phyloP scores from a whole-genome alignment of 2,329 filamentous ascomycete species.

The Talaromyces islandicus region DNA sequence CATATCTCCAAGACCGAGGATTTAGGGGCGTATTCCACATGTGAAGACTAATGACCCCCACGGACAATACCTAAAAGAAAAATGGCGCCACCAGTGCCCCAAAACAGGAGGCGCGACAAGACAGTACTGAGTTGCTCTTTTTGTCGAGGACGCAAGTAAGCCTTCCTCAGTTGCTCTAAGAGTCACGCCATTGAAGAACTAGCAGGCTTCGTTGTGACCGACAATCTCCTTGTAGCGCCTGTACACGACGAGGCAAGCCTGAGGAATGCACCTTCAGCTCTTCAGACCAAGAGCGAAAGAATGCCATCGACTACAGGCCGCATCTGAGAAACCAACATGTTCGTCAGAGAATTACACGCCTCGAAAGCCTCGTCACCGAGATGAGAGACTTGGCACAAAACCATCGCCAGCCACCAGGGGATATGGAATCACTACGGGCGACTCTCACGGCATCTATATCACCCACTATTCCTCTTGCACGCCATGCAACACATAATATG shows the following conservation, averaged over 20 bases:
- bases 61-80: background rate
- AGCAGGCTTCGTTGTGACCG: conserved; percentile 5
- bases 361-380: conserved; percentile 5
- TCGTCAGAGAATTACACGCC: conserved; percentile 4
- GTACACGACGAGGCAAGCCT: conserved; percentile 3
- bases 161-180: background rate
- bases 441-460: background rate
- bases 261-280: conserved; percentile 2
- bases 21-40: background rate
- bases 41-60: background rate
- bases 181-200: background rate
- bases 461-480: background rate
- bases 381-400: conserved; percentile 8
- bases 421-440: background rate
- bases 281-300: conserved; percentile 6
- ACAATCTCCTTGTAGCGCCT: conserved; percentile 6
- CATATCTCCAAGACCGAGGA: background rate
- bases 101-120: conserved; percentile 2
- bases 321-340: conserved; percentile 1
- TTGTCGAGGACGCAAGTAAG: conserved; percentile 3
- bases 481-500: background rate
- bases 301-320: conserved; percentile 9
- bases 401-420: background rate
- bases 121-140: background rate
- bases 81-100: background rate